phyloP scores from a whole-genome alignment of 23 red algal genomes.

The Gracilaria domingensis region DNA sequence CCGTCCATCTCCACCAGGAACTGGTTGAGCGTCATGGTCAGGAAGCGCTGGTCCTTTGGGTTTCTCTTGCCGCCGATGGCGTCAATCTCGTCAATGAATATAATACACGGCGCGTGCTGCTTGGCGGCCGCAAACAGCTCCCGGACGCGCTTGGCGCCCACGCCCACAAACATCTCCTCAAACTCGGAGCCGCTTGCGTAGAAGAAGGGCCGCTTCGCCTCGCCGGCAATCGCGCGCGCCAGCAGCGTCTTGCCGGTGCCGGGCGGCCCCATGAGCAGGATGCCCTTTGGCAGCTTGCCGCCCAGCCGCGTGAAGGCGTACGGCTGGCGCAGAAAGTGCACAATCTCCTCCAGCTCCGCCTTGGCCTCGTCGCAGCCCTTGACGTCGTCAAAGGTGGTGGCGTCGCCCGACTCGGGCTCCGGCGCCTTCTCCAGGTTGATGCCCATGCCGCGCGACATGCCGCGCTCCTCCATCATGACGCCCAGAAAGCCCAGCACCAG shows the following conservation, averaged over 20 bases:
- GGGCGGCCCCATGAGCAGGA: slow-evolving; percentile 94
- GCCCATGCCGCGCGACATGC: slow-evolving; percentile 76
- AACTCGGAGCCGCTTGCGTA: slow-evolving; percentile 98
- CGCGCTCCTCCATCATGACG: slow-evolving; percentile 96
- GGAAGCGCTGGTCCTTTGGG: slow-evolving; percentile 96
- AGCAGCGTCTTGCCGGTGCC: slow-evolving; percentile 99
- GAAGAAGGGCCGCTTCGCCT: slow-evolving; percentile 97
- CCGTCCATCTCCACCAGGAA: slow-evolving; percentile 97
- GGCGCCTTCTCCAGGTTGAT: slow-evolving; percentile 92
- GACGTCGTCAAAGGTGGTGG: slow-evolving; percentile 92
- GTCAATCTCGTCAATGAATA: slow-evolving; percentile 99
- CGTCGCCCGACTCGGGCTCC: slow-evolving; percentile 74
- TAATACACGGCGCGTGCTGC: slow-evolving; percentile 94
- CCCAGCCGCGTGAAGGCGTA: slow-evolving; percentile 92
- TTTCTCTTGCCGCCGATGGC: slow-evolving; percentile 95
- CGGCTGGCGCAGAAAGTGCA: slow-evolving; percentile 87
- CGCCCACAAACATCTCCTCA: slow-evolving; percentile 99
- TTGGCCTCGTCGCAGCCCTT: slow-evolving; percentile 99
- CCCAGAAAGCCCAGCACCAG: slow-evolving; percentile 90
- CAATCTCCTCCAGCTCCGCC: slow-evolving; percentile 97
- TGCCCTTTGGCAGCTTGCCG: slow-evolving; percentile 95
- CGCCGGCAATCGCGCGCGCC: slow-evolving; percentile 95
- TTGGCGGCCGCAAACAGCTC: slow-evolving; percentile 98
- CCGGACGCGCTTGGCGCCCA: slow-evolving; percentile 92
- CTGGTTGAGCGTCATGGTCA: slow-evolving; percentile 98